A percentile compares a stretch with the other conserved stretches of the same genome.
phyloP scores from a whole-genome alignment of 2,329 filamentous ascomycete genomes.

The Cladosporium colombiae region DNA sequence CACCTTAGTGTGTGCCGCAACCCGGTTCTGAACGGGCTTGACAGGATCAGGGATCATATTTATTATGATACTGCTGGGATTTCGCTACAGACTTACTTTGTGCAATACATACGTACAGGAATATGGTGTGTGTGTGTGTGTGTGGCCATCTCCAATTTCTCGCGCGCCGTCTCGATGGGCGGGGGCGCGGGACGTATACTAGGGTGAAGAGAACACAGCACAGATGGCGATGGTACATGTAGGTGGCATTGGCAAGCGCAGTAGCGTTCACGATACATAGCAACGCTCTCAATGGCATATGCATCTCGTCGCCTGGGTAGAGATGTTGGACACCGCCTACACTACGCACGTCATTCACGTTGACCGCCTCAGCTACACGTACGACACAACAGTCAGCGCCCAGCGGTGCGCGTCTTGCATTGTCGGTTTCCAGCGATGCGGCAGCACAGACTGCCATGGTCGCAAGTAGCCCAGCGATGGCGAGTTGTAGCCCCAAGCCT shows the following conservation, averaged over 20 bases:
- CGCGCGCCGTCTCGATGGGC: not conserved
- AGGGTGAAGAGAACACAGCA: not conserved
- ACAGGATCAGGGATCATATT: not conserved
- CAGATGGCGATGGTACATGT: not conserved
- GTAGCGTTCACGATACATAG: not conserved
- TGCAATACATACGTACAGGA: not conserved
- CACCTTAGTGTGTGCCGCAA: not conserved
- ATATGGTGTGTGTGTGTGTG: not conserved
- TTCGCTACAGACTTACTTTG: not conserved
- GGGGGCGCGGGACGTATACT: not conserved
- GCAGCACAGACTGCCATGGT: not conserved
- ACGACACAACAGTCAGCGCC: not conserved
- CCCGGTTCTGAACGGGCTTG: not conserved
- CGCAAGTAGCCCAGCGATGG: not conserved
- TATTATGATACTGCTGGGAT: not conserved
- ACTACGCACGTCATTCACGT: not conserved
- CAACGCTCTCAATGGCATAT: not conserved
- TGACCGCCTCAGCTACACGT: not conserved
- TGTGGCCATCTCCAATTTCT: not conserved
- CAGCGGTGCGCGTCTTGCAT: constrained; percentile 21
- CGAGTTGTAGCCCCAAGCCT: not conserved
- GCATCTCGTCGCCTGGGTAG: not conserved
- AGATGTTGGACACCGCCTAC: not conserved
- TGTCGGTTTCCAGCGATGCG: constrained; percentile 7
- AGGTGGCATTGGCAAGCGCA: not conserved